phyloP scores from a whole-genome alignment of 106 monocot genomes.

The Triglochin maritima region DNA sequence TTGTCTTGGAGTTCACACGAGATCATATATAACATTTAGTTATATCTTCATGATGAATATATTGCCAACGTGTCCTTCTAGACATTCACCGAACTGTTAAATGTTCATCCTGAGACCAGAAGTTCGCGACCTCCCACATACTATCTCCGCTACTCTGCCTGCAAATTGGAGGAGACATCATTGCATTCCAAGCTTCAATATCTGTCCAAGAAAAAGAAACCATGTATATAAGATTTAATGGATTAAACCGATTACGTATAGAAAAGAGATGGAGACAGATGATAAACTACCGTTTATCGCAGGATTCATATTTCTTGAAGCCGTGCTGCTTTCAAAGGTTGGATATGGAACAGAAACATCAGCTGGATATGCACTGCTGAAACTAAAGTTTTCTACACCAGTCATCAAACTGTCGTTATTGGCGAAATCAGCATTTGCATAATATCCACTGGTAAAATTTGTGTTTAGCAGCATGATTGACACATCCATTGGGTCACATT shows the following conservation, averaged over 20 bases:
- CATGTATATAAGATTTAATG: neutral
- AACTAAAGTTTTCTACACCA: neutral
- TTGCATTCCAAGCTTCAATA: conserved; percentile 5
- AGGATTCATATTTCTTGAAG: neutral
- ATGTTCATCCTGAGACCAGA: conserved; percentile 1
- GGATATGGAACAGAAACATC: neutral
- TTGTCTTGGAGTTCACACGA: neutral
- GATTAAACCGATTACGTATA: neutral
- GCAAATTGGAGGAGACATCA: conserved; percentile 10
- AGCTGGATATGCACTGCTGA: neutral
- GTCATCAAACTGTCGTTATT: neutral
- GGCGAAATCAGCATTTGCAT: neutral
- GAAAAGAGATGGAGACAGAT: neutral
- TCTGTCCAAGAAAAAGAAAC: neutral
- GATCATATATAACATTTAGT: neutral
- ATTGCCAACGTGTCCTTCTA: neutral
- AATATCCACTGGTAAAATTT: neutral
- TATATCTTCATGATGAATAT: neutral
- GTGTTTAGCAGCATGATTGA: neutral
- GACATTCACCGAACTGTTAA: neutral
- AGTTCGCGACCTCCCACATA: neutral
- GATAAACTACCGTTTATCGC: neutral
- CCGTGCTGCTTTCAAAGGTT: neutral
- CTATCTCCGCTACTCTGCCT: conserved; percentile 9
- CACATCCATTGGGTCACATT: neutral